Percentiles rank a stretch among this genome's conserved stretches.
Conservation (phyloP, 495 filamentous ascomycete genomes). For the Aspergillus kassunensis region DNA sequence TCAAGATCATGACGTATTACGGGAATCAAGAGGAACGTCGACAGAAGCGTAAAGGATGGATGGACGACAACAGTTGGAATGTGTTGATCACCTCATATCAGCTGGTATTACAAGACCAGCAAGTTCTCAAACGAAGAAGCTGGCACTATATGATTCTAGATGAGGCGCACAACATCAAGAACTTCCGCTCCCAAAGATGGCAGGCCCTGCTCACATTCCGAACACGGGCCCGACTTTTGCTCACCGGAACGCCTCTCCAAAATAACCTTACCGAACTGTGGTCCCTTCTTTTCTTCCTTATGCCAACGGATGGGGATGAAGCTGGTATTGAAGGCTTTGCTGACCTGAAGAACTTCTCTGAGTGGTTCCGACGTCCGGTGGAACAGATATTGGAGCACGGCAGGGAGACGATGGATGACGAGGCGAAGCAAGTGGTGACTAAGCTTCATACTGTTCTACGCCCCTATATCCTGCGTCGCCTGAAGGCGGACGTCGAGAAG, state of each 20-base stretch:
- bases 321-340: conserved; percentile 80
- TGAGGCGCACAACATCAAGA: conserved; percentile 99
- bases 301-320: conserved; percentile 73
- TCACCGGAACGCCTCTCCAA: conserved; percentile 95
- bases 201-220: conserved; percentile 89
- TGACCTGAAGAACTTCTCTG: conserved; percentile 84
- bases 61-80: conserved; percentile 86
- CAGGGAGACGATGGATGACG: conserved; percentile 86
- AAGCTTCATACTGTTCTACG: conserved; percentile 92
- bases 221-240: conserved; percentile 76
- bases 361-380: conserved; percentile 88
- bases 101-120: conserved; percentile 86
- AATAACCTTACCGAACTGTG: conserved; percentile 96
- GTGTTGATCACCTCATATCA: conserved; percentile 97
- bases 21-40: conserved; percentile 88
- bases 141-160: conserved; percentile 99
- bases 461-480: conserved; percentile 83
- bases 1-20: conserved; percentile 98
- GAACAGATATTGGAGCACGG: conserved; percentile 95
- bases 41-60: conserved; percentile 87
- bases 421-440: conserved; percentile 79
- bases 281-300: conserved; percentile 94
- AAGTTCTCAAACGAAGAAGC: conserved; percentile 83
- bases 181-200: conserved; percentile 96
- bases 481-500: conserved; percentile 98